Base-by-base conservation (phyloP, 306 rosid genomes). In the Rosa chinensis region DNA sequence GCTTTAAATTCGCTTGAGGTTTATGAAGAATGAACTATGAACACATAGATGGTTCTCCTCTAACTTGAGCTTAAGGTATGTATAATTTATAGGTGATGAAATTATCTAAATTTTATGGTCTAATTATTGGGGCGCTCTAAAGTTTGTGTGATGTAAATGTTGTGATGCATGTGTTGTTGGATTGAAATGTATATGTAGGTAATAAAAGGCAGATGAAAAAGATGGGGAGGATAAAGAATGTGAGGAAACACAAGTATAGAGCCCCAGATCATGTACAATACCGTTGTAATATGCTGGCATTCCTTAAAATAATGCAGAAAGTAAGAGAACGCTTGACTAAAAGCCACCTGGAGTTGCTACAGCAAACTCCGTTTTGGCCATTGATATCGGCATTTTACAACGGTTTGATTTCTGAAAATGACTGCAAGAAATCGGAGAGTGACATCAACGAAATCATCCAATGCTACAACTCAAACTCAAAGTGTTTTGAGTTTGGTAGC, bases 341-440 rank as follows among this genome's bases (percentile, higher is more conserved):
- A 72, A 4, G 32, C 63, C 76, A 50, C n/a, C 32, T 72, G 63
- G 32, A 35, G 10, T 50, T 72, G 76, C 63, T 50, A 44, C 44
- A 32, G 10, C 28, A 72, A 35, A 72, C 76, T 72, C 76, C 76
- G 6, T 72, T 72, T 35, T 35, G 76, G 63, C 63, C 76, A 35
- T 35, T 72, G 56, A 50, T 72, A 50, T 72, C 32, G 21, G 76
- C 76, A 32, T 72, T 49, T 44, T 35, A 72, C 56, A 10, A 7
- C 5, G 76, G 47, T 1, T 1, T 37, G 77, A 37, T 73, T 52
- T 73, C 20, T 5, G 48, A 73, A 50, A 59, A 21, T 53, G 35
- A 72, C 44, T 49, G 63, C 32, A 49, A 50, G 45, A 72, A 50
- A 72, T 72, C 76, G 8, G 62, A 72, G 25, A 28, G 45, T 35